phyloP scores from a whole-genome alignment of 2,329 filamentous ascomycete species.

The Tolypocladium tropicale region DNA sequence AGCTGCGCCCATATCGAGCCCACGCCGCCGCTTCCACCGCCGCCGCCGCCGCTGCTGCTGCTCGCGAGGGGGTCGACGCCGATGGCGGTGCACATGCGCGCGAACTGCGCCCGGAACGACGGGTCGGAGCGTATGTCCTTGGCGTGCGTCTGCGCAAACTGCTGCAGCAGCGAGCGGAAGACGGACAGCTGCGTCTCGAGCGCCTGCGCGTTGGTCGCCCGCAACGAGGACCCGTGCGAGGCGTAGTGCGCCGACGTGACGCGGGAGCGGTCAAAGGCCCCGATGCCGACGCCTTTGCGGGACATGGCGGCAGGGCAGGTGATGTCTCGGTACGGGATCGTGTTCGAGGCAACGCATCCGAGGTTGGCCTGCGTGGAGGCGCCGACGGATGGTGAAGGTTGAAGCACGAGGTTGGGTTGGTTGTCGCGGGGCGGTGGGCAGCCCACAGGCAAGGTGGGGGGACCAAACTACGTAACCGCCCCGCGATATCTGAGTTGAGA shows the following conservation, averaged over 20 bases:
- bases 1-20: constrained; percentile 88
- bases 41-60: constrained; percentile 16
- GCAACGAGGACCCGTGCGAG: constrained; percentile 78
- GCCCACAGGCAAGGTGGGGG: no score
- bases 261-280: constrained; percentile 76
- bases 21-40: constrained; percentile 26
- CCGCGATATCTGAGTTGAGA: no score
- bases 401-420: not conserved
- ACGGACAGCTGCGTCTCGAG: constrained; percentile 90
- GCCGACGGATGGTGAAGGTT: not conserved
- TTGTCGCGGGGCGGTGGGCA: not conserved
- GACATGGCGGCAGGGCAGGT: constrained; percentile 36
- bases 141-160: constrained; percentile 89
- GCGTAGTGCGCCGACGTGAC: constrained; percentile 85
- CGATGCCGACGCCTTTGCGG: constrained; percentile 79
- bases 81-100: constrained; percentile 95
- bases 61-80: constrained; percentile 83
- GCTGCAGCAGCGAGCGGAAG: constrained; percentile 89
- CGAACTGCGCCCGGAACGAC: constrained; percentile 90
- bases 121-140: constrained; percentile 95
- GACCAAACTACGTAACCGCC: not conserved
- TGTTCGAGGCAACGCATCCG: not conserved
- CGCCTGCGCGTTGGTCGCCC: constrained; percentile 71
- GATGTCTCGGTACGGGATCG: not conserved
- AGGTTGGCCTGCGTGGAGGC: not conserved